Evolutionary conservation across 495 filamentous ascomycete genomes (phyloP).

Genomic region (Oleoguttula mirabilis): DNA sequence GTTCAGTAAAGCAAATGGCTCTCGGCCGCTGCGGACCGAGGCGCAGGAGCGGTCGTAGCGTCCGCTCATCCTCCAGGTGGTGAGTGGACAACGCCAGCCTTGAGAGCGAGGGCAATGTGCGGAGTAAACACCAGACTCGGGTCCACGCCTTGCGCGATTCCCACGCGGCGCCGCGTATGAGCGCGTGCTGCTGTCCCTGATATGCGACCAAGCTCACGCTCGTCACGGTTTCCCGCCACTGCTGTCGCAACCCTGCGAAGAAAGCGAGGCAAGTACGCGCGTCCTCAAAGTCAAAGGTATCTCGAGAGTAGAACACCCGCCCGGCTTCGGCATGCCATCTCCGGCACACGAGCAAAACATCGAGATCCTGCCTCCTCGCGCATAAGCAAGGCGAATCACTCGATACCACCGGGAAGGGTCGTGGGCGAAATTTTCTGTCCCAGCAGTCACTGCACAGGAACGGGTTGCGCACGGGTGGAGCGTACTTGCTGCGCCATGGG

Average conservation of each 20-base stretch:
- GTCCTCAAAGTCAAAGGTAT: constrained; percentile 11
- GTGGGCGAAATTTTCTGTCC: not conserved
- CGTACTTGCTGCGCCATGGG: constrained; percentile 8
- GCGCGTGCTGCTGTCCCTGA: not conserved
- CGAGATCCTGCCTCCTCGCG: constrained; percentile 6
- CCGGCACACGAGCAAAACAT: constrained; percentile 7
- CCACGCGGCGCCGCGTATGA: too few species aligned
- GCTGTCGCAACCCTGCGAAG: not conserved
- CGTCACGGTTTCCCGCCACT: not conserved
- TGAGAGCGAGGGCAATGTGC: not conserved
- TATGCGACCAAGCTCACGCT: constrained; percentile 3
- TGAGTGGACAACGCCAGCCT: too few species aligned
- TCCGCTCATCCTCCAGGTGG: too few species aligned
- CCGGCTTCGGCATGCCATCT: constrained; percentile 7
- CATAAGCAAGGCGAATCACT: constrained; percentile 7
- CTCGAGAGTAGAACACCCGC: not conserved
- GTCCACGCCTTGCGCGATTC: not conserved
- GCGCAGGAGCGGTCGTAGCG: not conserved
- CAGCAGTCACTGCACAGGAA: constrained; percentile 7
- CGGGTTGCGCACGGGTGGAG: not conserved
- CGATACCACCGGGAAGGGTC: not conserved
- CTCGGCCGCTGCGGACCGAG: not conserved
- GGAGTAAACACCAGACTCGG: not conserved
- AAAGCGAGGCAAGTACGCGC: not conserved
- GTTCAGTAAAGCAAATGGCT: not conserved